Base-by-base conservation (phyloP, 805 yeast genomes). In the Candida vartiovaarae region DNA sequence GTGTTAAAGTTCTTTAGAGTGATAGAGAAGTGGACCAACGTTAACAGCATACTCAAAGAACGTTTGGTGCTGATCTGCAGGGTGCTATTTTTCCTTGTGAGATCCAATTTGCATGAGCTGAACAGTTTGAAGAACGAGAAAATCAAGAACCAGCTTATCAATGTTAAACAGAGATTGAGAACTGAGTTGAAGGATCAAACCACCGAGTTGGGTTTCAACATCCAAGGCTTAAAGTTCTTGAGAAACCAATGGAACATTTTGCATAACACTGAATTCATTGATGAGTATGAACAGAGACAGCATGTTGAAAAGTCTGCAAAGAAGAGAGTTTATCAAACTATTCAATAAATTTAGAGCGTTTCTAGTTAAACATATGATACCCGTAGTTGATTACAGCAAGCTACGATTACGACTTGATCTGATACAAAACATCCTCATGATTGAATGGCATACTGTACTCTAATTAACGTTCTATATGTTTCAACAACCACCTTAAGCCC, bases 41-140 rank as follows among this genome's bases (percentile, higher is more conserved):
- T 67, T 27, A 62, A 68, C 35, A 61, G 65, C 44, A 68, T 76
- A 44, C 55, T 76, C 31, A 70, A 72, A 39, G 68, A 68, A 42
- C 74, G 79, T 54, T 61, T 87, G 39, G 73, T 86, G 4, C 59
- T 82, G 34, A 79, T 89, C 33, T 81, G 93, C 60, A 77, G 84
- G 45, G 78, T 89, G 4, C 66, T 93, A 46, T 84, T 83, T 57
- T 87, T 90, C 63, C 66, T 87, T 32, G 68, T 93, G 30, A 72
- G 79, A 49, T 70, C 79, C 25, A 89, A 90, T 57, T 80, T 89
- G 51, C 79, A 76, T 59, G 98, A 93, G 65, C 67, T 93, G 52
- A 78, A 84, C 24, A 68, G 76, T 42, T 84, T 84, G 61, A 79
- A 73, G 49, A 85, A 84, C 56, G 78, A 76, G 39, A 60, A 57